Evolutionary conservation across 2,329 filamentous ascomycete species (phyloP).

Genomic region (Aureobasidium zeae): DNA sequence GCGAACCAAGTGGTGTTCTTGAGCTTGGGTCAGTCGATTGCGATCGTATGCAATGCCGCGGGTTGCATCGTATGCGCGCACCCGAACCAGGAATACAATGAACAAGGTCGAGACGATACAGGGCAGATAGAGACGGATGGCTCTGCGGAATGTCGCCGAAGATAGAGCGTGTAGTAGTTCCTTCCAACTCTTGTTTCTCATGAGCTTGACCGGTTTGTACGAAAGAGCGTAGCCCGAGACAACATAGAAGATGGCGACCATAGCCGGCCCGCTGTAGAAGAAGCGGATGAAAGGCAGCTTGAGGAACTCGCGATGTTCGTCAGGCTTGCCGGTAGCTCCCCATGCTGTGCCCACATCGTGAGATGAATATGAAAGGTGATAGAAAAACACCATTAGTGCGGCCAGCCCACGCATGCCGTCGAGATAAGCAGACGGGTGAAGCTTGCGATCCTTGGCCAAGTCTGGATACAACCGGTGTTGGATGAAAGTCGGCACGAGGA

Average conservation of each 20-base stretch:
- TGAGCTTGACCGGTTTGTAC: conserved; percentile 29
- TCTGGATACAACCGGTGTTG: conserved; percentile 2
- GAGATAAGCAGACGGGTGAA: conserved; percentile 20
- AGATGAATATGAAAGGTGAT: conserved; percentile 17
- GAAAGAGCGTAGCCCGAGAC: conserved; percentile 54
- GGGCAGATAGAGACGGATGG: conserved; percentile 21
- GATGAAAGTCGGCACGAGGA: conserved; percentile 10
- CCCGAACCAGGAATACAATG: conserved; percentile 14
- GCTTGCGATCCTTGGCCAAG: conserved; percentile 1
- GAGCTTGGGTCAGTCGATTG: conserved; percentile 12
- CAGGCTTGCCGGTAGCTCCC: conserved; percentile 15
- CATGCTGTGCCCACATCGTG: conserved; percentile 18
- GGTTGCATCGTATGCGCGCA: conserved; percentile 17
- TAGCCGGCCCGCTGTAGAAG: conserved; percentile 46
- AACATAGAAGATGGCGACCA: conserved; percentile 54
- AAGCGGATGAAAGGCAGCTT: conserved; percentile 48
- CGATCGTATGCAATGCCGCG: conserved; percentile 17
- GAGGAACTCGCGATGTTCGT: conserved; percentile 23
- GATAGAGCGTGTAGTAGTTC: conserved; percentile 22
- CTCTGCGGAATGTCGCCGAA: conserved; percentile 21
- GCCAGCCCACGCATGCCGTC: conserved; percentile 22
- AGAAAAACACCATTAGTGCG: conserved; percentile 21
- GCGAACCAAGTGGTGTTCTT: conserved; percentile 16
- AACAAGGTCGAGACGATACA: conserved; percentile 19
- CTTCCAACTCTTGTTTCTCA: conserved; percentile 21